phyloP scores from a whole-genome alignment of 1,284 basidiomycete genomes.

The Macrocystidia cucumis region DNA sequence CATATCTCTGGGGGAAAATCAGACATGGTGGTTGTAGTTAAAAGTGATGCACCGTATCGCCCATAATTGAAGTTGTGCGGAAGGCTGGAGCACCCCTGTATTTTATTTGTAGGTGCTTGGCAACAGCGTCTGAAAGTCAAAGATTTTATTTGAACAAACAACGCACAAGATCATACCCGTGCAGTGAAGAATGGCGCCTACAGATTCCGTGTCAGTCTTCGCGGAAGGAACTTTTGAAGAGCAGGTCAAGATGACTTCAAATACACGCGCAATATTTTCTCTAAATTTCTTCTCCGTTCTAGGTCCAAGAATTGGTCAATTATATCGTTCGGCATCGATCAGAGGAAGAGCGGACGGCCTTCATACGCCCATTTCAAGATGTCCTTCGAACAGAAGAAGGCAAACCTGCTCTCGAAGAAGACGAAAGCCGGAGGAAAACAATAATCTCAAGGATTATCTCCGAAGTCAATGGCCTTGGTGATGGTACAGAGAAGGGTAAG shows the following conservation, averaged over 20 bases:
- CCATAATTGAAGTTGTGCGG: too few species aligned
- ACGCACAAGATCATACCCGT: too few species aligned
- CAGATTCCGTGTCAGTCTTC: conserved; percentile 81
- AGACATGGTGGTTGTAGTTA: too few species aligned
- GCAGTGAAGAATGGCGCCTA: conserved; percentile 30
- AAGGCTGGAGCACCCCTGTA: too few species aligned
- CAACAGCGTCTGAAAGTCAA: too few species aligned
- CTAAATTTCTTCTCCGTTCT: conserved; percentile 12
- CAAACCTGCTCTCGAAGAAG: conserved; percentile 43
- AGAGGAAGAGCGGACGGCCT: conserved; percentile 59
- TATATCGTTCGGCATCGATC: conserved; percentile 65
- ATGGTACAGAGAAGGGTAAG: conserved; percentile 69
- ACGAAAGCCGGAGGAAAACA: conserved; percentile 41
- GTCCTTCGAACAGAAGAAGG: conserved; percentile 47
- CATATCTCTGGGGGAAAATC: too few species aligned
- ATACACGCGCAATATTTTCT: conserved; percentile 1
- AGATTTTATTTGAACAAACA: too few species aligned
- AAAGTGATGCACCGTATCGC: too few species aligned
- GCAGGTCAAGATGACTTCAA: conserved; percentile 44
- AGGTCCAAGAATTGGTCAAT: conserved; percentile 76
- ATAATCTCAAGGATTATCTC: conserved; percentile 51
- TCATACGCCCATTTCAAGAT: conserved; percentile 62
- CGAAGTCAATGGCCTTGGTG: conserved; percentile 62
- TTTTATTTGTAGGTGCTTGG: too few species aligned
- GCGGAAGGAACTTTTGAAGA: conserved; percentile 86